Conservation (phyloP, 78 protist genomes). For the Dictyostelium capitatum region DNA sequence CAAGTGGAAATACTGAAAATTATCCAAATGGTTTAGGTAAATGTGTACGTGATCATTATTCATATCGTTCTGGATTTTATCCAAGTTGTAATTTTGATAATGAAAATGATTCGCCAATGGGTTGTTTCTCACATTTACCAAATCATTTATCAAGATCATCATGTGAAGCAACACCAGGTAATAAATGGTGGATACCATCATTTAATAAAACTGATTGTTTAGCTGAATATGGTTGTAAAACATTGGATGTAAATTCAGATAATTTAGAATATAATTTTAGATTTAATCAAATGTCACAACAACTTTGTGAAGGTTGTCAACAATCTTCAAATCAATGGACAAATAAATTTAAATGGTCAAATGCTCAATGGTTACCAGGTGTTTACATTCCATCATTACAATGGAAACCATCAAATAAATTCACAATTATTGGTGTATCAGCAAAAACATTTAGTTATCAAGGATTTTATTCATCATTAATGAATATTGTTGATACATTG, state of each 20-base stretch:
- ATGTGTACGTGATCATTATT: conserved; percentile 33
- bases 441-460: background rate
- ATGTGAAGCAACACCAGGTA: too few relatives aligned
- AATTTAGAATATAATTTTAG: conserved; percentile 30
- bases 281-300: conserved; percentile 37
- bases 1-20: too few relatives aligned
- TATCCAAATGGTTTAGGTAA: conserved; percentile 36
- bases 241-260: background rate
- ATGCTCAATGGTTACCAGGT: conserved; percentile 19
- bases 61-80: background rate
- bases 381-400: background rate
- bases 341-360: conserved; percentile 20
- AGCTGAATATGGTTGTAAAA: conserved; percentile 10
- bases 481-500: background rate
- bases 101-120: conserved; percentile 67
- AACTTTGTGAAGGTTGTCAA: background rate
- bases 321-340: background rate
- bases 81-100: conserved; percentile 26
- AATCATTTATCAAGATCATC: too few relatives aligned
- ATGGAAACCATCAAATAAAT: background rate
- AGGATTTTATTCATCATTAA: background rate
- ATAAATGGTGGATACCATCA: conserved; percentile 43
- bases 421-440: background rate
- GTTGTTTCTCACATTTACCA: conserved; percentile 8
- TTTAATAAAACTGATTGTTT: background rate